Conservation (phyloP, 345 rosid genomes). For the Salix suchowensis region DNA sequence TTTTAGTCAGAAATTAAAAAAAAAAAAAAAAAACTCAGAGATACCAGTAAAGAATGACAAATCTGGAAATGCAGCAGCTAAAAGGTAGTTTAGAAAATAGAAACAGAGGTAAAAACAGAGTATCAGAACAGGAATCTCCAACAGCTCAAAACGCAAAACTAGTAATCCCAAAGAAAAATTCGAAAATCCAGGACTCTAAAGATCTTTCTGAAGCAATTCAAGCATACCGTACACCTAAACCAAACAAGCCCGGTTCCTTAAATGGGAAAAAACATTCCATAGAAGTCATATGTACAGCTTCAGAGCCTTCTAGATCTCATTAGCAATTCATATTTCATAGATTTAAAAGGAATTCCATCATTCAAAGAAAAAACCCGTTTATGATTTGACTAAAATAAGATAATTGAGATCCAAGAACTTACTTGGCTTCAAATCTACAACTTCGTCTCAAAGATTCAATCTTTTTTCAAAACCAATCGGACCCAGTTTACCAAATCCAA, state of each 20-base stretch:
- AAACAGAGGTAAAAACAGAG: not conserved
- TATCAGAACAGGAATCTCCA: not conserved
- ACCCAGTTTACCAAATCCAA: constrained; percentile 26
- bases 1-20: no score
- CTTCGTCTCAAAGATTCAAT: constrained; percentile 25
- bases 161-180: not conserved
- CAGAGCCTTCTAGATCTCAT: constrained; percentile 34
- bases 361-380: constrained; percentile 17
- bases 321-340: constrained; percentile 3
- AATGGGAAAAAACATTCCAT: constrained; percentile 12
- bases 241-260: constrained; percentile 1
- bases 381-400: constrained; percentile 32
- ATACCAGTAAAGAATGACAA: not conserved
- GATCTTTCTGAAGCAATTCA: constrained; percentile 6
- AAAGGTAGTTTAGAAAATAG: not conserved
- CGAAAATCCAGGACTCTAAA: not conserved
- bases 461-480: constrained; percentile 15
- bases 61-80: not conserved
- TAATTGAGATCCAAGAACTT: constrained; percentile 70
- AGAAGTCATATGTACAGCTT: constrained; percentile 13
- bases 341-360: constrained; percentile 10
- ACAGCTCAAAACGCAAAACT: not conserved
- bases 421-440: constrained; percentile 39
- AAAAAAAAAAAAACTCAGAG: not conserved
- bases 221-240: constrained; percentile 11